Evolutionary conservation across 129 eudicot genomes (phyloP).

Genomic region (Artemisia tridentata): DNA sequence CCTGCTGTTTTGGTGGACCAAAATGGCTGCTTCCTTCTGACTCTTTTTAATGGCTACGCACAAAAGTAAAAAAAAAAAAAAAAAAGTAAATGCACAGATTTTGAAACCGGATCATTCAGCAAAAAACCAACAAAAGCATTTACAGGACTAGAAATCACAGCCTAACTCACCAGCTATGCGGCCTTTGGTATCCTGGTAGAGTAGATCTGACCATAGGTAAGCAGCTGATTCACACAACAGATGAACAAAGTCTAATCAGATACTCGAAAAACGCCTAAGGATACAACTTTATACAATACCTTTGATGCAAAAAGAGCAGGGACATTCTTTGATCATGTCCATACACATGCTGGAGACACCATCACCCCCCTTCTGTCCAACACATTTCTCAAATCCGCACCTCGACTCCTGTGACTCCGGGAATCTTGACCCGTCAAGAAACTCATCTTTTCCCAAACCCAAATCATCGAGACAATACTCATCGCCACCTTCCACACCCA

Average conservation of each 20-base stretch:
- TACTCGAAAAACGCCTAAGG: background rate
- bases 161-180: conserved; percentile 64
- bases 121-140: conserved; percentile 1
- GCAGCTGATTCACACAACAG: conserved; percentile 61
- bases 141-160: conserved; percentile 1
- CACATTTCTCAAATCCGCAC: conserved; percentile 54
- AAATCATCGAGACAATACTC: conserved; percentile 43
- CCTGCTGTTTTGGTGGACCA: conserved; percentile 52
- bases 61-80: background rate
- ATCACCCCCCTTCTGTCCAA: conserved; percentile 51
- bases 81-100: background rate
- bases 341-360: conserved; percentile 34
- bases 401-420: conserved; percentile 66
- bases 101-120: background rate
- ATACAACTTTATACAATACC: conserved; percentile 38
- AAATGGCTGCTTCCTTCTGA: conserved; percentile 78
- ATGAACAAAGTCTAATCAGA: no score
- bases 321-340: conserved; percentile 60
- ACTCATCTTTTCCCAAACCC: conserved; percentile 36
- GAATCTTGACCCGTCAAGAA: conserved; percentile 39
- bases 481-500: conserved; percentile 30
- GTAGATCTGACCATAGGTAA: conserved; percentile 88
- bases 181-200: conserved; percentile 84
- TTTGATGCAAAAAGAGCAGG: conserved; percentile 87
- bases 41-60: conserved; percentile 61